These are phyloP conservation scores for Leccinum disarticulatum DNA, from an alignment of 768 basidiomycete species.

Conservation along the genomic window DNA sequence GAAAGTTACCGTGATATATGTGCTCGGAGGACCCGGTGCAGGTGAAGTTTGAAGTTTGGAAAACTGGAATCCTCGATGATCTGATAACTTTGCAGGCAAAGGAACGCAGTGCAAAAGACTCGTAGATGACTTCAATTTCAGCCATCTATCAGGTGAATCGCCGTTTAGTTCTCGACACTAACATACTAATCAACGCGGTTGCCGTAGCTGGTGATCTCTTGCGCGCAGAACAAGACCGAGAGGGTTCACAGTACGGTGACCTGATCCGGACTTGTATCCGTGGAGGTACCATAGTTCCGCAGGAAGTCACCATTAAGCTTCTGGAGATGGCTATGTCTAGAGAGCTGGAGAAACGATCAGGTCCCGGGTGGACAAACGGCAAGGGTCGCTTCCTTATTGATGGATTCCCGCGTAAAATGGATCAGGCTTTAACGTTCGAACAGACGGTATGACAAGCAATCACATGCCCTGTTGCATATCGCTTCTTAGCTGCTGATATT, in stretches of 20 bases:
- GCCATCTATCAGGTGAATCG: slow-evolving; percentile 84
- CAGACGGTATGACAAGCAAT: slow-evolving; percentile 54
- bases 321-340: slow-evolving; percentile 88
- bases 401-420: slow-evolving; percentile 98
- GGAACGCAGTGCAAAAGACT: slow-evolving; percentile 91
- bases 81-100: slow-evolving; percentile 60
- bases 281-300: slow-evolving; percentile 93
- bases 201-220: slow-evolving; percentile 90
- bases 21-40: slow-evolving; percentile 96
- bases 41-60: slow-evolving; percentile 52
- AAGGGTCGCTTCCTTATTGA: slow-evolving; percentile 91
- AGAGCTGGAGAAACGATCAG: slow-evolving; percentile 46
- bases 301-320: slow-evolving; percentile 95
- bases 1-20: slow-evolving; percentile 88
- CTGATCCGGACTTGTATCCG: slow-evolving; percentile 86
- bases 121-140: slow-evolving; percentile 83
- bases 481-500: slow-evolving; percentile 1
- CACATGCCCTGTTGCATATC: not conserved
- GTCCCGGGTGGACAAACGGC: slow-evolving; percentile 66
- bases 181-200: slow-evolving; percentile 8
- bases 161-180: slow-evolving; percentile 1
- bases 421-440: slow-evolving; percentile 93
- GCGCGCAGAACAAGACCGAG: slow-evolving; percentile 88
- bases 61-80: slow-evolving; percentile 6
- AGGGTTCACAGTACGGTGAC: slow-evolving; percentile 77